phyloP scores from a whole-genome alignment of 768 basidiomycete genomes.

The Mycena metata region DNA sequence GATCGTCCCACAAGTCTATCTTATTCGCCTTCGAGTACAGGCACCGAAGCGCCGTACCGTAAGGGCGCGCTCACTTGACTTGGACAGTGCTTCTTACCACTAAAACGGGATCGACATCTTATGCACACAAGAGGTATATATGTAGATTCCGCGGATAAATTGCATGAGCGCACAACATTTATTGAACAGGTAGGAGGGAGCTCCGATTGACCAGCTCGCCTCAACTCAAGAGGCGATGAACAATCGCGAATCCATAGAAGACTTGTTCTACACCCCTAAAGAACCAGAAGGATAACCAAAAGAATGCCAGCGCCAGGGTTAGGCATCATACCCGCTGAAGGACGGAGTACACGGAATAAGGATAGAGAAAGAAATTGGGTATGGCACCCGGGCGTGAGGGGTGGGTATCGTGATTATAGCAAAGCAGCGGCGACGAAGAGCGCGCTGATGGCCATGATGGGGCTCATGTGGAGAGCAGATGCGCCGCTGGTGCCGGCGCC shows the following conservation, averaged over 20 bases:
- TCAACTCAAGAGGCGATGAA: conserved; percentile 36
- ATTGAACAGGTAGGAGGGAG: conserved; percentile 35
- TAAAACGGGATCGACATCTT: background rate
- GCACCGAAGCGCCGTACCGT: background rate
- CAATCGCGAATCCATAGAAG: conserved; percentile 29
- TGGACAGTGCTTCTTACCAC: background rate
- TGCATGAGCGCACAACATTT: conserved; percentile 22
- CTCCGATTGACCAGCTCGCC: conserved; percentile 40
- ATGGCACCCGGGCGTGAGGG: conserved; percentile 35
- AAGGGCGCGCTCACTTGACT: conserved; percentile 13
- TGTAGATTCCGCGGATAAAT: conserved; percentile 22
- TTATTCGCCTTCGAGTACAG: background rate
- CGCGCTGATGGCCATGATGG: conserved; percentile 57
- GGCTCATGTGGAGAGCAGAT: conserved; percentile 54
- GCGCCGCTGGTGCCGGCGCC: conserved; percentile 64
- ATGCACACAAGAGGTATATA: conserved; percentile 14
- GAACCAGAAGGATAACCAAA: conserved; percentile 31
- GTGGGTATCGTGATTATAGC: conserved; percentile 42
- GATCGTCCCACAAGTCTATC: conserved; percentile 3
- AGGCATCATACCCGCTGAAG: conserved; percentile 32
- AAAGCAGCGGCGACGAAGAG: conserved; percentile 50
- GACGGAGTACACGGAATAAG: conserved; percentile 35
- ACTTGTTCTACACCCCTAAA: conserved; percentile 37
- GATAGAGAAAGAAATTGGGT: conserved; percentile 25
- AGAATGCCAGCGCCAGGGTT: conserved; percentile 36